A percentile compares a stretch with the other conserved stretches of the same genome.
Conservation (phyloP, 169 alveolate genomes). For the Cryptosporidium ubiquitum region DNA sequence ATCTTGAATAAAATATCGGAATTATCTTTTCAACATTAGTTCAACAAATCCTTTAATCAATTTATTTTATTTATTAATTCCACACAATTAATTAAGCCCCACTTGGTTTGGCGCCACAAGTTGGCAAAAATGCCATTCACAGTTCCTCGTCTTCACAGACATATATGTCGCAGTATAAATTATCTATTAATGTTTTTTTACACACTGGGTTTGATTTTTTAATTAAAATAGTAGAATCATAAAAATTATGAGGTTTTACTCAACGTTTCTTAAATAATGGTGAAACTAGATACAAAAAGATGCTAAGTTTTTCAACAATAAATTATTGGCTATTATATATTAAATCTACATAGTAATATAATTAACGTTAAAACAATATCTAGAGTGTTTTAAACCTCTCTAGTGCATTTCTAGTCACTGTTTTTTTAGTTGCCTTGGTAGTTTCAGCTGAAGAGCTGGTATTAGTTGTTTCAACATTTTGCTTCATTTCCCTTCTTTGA, state of each 20-base stretch:
- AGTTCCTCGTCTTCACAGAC: slow-evolving; percentile 73
- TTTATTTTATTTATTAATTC: slow-evolving; percentile 1
- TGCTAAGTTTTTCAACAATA: neutral
- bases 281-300: neutral
- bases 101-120: slow-evolving; percentile 66
- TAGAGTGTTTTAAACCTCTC: slow-evolving; percentile 23
- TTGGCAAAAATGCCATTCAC: neutral
- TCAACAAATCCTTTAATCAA: neutral
- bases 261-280: neutral
- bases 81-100: slow-evolving; percentile 57
- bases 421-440: neutral
- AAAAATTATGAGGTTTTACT: neutral
- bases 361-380: neutral
- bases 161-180: slow-evolving; percentile 64
- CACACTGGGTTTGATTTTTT: neutral
- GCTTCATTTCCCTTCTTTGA: slow-evolving; percentile 5
- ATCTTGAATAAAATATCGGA: slow-evolving; percentile 1
- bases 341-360: neutral
- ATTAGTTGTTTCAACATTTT: neutral
- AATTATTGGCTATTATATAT: neutral
- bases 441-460: neutral
- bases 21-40: slow-evolving; percentile 9
- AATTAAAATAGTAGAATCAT: neutral
- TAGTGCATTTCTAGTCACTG: slow-evolving; percentile 34
- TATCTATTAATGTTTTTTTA: neutral